Percentiles rank a stretch among this genome's conserved stretches.
phyloP scores from a whole-genome alignment of 495 filamentous ascomycete species.

The Delitschia confertaspora region DNA sequence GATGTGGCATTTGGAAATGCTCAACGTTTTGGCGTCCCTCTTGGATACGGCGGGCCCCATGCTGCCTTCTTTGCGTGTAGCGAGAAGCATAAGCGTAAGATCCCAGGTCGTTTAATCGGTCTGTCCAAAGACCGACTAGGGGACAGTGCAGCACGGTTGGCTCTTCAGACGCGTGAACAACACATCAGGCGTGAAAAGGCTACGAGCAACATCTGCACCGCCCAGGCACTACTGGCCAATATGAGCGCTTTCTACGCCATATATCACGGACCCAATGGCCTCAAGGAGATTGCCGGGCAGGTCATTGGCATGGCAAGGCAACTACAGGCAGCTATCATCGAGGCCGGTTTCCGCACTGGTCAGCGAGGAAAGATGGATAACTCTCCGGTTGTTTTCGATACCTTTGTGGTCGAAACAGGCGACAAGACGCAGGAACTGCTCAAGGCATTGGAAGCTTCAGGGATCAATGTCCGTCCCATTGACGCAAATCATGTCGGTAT shows the following conservation, averaged over 20 bases:
- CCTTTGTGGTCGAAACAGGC: slow-evolving; percentile 51
- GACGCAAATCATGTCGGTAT: slow-evolving; percentile 53
- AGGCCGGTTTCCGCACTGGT: slow-evolving; percentile 57
- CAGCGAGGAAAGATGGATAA: slow-evolving; percentile 46
- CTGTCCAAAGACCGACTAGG: slow-evolving; percentile 89
- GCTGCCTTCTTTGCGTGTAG: slow-evolving; percentile 93
- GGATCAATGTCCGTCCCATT: slow-evolving; percentile 58
- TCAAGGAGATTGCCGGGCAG: slow-evolving; percentile 76
- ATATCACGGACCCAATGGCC: slow-evolving; percentile 83
- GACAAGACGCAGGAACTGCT: slow-evolving; percentile 45
- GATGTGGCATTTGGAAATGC: slow-evolving; percentile 95
- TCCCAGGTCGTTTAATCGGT: slow-evolving; percentile 86
- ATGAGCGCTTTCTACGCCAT: slow-evolving; percentile 98
- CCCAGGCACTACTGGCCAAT: slow-evolving; percentile 89
- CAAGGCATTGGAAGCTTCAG: slow-evolving; percentile 40
- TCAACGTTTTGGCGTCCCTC: slow-evolving; percentile 89
- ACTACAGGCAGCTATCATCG: slow-evolving; percentile 56
- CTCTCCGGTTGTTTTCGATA: slow-evolving; percentile 64
- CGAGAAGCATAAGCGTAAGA: slow-evolving; percentile 92
- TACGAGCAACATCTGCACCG: slow-evolving; percentile 97
- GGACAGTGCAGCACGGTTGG: slow-evolving; percentile 73
- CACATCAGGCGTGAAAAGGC: slow-evolving; percentile 97
- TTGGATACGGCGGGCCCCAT: slow-evolving; percentile 92
- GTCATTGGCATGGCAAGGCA: slow-evolving; percentile 61
- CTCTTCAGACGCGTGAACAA: slow-evolving; percentile 91